phyloP scores from a whole-genome alignment of 2,329 filamentous ascomycete species.

The Colletotrichum sp. region DNA sequence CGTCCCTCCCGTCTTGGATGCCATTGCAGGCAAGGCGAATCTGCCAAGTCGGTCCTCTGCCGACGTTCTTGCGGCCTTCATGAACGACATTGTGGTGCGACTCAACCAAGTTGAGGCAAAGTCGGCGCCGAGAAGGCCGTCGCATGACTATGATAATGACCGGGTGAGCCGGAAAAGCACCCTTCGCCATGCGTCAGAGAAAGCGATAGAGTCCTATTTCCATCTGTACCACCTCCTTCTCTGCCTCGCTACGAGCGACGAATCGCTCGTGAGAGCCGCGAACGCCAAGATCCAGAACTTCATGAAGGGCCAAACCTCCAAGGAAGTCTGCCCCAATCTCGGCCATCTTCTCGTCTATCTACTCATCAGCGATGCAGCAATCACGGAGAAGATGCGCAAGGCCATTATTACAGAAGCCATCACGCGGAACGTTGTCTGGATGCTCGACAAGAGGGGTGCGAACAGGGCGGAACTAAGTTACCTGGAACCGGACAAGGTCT shows the following conservation, averaged over 20 bases:
- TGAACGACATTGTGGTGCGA: constrained; percentile 55
- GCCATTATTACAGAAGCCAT: constrained; percentile 53
- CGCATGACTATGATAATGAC: neutral
- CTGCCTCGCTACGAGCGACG: constrained; percentile 45
- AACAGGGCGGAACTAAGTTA: constrained; percentile 49
- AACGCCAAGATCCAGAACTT: constrained; percentile 45
- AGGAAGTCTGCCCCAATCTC: constrained; percentile 48
- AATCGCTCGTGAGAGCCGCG: constrained; percentile 38
- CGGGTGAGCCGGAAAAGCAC: constrained; percentile 35
- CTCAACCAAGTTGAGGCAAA: constrained; percentile 38
- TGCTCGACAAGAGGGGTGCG: constrained; percentile 44
- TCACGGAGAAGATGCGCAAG: constrained; percentile 42
- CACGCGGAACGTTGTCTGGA: constrained; percentile 56
- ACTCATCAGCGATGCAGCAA: constrained; percentile 47
- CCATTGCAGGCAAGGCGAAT: constrained; percentile 27
- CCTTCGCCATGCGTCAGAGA: constrained; percentile 52
- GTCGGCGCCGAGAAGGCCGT: neutral
- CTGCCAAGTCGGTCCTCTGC: constrained; percentile 23
- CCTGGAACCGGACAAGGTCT: constrained; percentile 44
- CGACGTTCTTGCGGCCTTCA: constrained; percentile 49
- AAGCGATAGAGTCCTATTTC: constrained; percentile 58
- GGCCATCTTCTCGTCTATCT: constrained; percentile 52
- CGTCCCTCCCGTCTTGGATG: constrained; percentile 22
- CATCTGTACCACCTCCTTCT: constrained; percentile 56
- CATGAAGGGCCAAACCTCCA: constrained; percentile 40